A percentile compares a stretch with the other conserved stretches of the same genome.
phyloP scores from a whole-genome alignment of 2,329 filamentous ascomycete genomes.

The Fusarium irregulare region DNA sequence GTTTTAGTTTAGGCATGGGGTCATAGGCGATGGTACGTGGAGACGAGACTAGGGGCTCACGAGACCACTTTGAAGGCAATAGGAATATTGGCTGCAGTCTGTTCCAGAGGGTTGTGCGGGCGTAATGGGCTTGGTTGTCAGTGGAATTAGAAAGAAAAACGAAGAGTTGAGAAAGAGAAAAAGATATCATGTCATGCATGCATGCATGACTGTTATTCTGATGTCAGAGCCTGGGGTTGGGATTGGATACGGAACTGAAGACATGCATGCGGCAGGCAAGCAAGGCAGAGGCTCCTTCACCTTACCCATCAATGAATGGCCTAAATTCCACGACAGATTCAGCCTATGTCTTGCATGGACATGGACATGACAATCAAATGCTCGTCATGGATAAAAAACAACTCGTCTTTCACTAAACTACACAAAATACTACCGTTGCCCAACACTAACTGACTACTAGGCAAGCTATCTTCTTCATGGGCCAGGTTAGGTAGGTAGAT shows the following conservation, averaged over 20 bases:
- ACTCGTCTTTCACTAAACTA: background rate
- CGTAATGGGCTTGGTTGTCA: slow-evolving; percentile 10
- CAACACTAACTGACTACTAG: background rate
- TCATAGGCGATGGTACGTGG: slow-evolving; percentile 11
- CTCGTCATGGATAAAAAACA: background rate
- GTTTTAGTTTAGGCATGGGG: slow-evolving; percentile 32
- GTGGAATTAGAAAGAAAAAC: slow-evolving; percentile 3
- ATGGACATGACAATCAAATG: background rate
- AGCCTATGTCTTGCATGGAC: background rate
- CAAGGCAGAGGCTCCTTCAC: slow-evolving; percentile 3
- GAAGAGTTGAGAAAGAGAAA: background rate
- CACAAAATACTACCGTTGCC: background rate
- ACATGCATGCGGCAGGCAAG: background rate
- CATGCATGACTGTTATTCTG: slow-evolving; percentile 5
- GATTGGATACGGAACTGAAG: background rate
- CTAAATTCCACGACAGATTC: background rate
- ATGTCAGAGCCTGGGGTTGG: background rate
- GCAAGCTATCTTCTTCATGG: background rate
- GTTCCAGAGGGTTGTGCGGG: slow-evolving; percentile 11
- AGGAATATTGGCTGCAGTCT: slow-evolving; percentile 1
- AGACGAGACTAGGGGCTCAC: slow-evolving; percentile 21
- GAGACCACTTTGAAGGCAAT: slow-evolving; percentile 24
- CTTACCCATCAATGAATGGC: slow-evolving; percentile 22
- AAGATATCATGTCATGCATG: background rate
- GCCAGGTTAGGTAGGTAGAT: background rate